Evolutionary conservation across 2,329 filamentous ascomycete species (phyloP).

Genomic region (Tolypocladium tundrense): DNA sequence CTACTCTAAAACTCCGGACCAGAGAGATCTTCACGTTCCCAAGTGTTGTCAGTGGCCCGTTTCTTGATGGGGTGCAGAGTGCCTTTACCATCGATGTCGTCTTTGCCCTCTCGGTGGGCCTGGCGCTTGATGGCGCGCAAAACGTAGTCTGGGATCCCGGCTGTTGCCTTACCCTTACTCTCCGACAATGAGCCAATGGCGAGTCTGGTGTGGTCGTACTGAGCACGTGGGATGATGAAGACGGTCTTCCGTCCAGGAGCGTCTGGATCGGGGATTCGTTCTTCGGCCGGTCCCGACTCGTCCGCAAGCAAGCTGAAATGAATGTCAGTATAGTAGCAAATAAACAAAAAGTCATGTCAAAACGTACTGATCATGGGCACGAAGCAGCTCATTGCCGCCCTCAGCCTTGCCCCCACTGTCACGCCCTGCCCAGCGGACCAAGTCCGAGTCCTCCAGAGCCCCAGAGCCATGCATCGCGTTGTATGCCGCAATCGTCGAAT

Average conservation of each 20-base stretch:
- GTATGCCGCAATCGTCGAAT: neutral
- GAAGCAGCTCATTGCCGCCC: neutral
- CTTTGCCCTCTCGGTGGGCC: neutral
- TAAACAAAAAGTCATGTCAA: neutral
- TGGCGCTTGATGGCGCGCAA: neutral
- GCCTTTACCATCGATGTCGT: neutral
- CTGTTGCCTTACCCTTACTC: too few relatives aligned
- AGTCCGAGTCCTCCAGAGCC: neutral
- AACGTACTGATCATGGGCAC: neutral
- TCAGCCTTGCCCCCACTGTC: neutral
- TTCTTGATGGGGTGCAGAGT: neutral
- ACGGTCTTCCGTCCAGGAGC: neutral
- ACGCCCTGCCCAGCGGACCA: neutral
- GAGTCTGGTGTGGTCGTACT: neutral
- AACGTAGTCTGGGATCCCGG: neutral
- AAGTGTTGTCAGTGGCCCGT: neutral
- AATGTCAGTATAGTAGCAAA: neutral
- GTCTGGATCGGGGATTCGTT: neutral
- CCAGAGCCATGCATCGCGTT: neutral
- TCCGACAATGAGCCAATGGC: too few relatives aligned
- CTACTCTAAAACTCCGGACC: neutral
- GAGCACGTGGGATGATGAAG: neutral
- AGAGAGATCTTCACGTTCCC: neutral
- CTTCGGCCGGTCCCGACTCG: neutral
- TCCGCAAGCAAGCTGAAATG: neutral